Evolutionary conservation across 257 asterid genomes (phyloP).

Genomic region (Salvia hispanica): DNA sequence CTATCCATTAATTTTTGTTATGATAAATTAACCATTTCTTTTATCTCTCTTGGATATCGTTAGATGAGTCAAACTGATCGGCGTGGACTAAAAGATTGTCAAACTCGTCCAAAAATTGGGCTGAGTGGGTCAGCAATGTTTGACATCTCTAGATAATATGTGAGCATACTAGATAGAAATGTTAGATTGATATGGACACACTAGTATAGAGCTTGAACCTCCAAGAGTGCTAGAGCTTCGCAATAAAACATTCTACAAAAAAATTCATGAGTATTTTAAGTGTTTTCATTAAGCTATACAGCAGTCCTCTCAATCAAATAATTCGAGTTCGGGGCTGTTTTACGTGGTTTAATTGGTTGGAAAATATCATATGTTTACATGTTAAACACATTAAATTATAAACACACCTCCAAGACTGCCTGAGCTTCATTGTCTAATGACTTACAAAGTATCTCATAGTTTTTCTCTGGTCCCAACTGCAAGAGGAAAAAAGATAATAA

Average conservation of each 20-base stretch:
- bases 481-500: conserved; percentile 22
- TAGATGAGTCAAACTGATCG: no score
- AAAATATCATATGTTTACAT: background rate
- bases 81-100: no score
- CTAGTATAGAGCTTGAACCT: conserved; percentile 35
- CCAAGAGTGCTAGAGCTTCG: conserved; percentile 57
- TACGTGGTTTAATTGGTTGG: background rate
- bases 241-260: conserved; percentile 65
- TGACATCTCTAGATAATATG: no score
- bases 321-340: background rate
- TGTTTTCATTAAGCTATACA: conserved; percentile 1
- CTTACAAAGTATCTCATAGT: conserved; percentile 87
- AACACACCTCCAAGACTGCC: conserved; percentile 49
- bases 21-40: no score
- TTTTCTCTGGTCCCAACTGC: conserved; percentile 63
- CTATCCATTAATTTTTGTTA: no score
- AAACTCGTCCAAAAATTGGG: no score
- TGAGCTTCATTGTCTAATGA: conserved; percentile 63
- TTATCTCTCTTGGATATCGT: no score
- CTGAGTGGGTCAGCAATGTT: no score
- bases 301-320: background rate
- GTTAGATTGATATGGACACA: background rate
- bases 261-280: conserved; percentile 60
- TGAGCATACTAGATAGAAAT: background rate
- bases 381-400: background rate